These are phyloP conservation scores for Amoebophrya sp. DNA, from an alignment of 169 alveolate genomes.

Conservation along the genomic window DNA sequence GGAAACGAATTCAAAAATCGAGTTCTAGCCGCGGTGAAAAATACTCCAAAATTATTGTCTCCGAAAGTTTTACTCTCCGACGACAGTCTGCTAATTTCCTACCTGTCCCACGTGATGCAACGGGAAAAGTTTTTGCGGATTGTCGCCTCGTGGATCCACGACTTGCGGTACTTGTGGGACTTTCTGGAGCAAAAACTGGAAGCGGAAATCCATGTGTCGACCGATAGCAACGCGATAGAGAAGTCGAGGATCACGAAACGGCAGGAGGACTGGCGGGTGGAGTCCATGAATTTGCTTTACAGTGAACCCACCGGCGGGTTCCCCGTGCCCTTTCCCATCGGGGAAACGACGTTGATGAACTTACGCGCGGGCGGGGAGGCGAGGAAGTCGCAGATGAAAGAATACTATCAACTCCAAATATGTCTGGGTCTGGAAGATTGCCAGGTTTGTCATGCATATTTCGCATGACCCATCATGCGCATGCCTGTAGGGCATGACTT, in stretches of 20 bases:
- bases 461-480: no score
- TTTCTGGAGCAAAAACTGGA: neutral
- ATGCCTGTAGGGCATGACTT: no score
- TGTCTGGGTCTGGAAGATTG: no score
- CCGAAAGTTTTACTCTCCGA: no score
- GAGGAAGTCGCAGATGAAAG: neutral
- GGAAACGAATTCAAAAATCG: no score
- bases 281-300: neutral
- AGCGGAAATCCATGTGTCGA: neutral
- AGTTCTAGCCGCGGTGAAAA: no score
- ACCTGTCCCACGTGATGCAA: neutral
- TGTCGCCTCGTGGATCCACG: neutral
- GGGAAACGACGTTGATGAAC: conserved; percentile 14
- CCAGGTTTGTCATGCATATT: no score
- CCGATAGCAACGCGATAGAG: neutral
- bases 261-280: neutral
- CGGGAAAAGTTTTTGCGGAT: neutral
- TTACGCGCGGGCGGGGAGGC: conserved; percentile 13
- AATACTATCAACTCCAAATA: no score
- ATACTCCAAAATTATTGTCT: no score
- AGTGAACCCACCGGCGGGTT: neutral
- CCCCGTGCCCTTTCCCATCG: conserved; percentile 15
- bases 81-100: neutral
- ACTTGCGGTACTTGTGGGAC: neutral
- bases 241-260: neutral